Conservation (phyloP, 225 moss, liverwort and hornwort species). For the Bryoerythrophyllum caledonicum region DNA sequence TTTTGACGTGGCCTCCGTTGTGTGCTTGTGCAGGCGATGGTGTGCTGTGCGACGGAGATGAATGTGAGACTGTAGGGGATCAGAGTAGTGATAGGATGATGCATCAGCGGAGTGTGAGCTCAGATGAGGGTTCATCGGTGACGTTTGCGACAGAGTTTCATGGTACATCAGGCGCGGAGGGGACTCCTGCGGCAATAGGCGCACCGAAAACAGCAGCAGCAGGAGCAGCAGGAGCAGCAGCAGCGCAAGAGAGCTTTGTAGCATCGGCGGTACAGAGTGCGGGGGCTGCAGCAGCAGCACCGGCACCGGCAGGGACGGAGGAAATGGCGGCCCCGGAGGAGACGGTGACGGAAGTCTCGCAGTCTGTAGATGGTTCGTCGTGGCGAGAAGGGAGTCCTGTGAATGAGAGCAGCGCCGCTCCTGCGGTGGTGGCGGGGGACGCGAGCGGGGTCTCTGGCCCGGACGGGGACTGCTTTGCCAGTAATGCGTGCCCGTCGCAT, state of each 20-base stretch:
- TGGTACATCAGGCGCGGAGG: not conserved
- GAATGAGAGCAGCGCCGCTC: slow-evolving; percentile 30
- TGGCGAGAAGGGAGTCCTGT: too few species aligned
- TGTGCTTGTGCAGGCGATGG: slow-evolving; percentile 31
- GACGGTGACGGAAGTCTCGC: not conserved
- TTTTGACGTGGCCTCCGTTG: not conserved
- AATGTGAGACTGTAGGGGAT: slow-evolving; percentile 25
- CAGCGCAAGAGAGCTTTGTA: not conserved
- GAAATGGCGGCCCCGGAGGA: slow-evolving; percentile 23
- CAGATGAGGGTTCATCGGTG: slow-evolving; percentile 41
- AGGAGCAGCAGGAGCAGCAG: not conserved
- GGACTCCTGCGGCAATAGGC: too few species aligned
- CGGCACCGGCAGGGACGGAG: slow-evolving; percentile 21
- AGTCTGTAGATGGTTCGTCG: too few species aligned
- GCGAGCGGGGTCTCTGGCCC: slow-evolving; percentile 27
- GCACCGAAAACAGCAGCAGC: too few species aligned
- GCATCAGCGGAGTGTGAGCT: slow-evolving; percentile 29
- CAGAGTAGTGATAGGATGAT: slow-evolving; percentile 37
- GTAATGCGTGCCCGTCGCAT: slow-evolving; percentile 46
- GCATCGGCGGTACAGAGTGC: slow-evolving; percentile 11
- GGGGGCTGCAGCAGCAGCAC: slow-evolving; percentile 33
- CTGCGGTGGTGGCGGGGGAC: slow-evolving; percentile 17
- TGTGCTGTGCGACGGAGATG: slow-evolving; percentile 19
- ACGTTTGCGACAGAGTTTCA: slow-evolving; percentile 29
- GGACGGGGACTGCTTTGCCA: slow-evolving; percentile 33